Evolutionary conservation across 2,329 filamentous ascomycete genomes (phyloP), one percentile per base, ranked within the genome.

Genomic region (Stagonosporopsis cucurbitacearum): DNA sequence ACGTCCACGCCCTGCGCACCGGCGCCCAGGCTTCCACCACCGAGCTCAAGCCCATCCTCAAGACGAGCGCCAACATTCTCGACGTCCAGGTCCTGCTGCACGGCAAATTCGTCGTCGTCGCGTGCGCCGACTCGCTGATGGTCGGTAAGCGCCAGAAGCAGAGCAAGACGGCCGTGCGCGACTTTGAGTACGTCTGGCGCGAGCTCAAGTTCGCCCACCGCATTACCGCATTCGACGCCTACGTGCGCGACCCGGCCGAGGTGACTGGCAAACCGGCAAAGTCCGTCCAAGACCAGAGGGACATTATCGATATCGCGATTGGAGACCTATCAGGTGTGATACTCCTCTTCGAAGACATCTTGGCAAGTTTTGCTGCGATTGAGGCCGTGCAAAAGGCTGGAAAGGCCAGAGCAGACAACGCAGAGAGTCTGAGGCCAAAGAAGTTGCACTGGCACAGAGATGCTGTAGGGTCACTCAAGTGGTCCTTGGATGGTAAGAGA

Each of bases 401-500:
- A 7, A 61, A 67, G 36, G 55, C 54, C n/a, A 64, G 58, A 30
- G 53, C 57, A 23, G 62, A 66, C 39, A 63, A 54, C n/a, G 52
- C 79, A 64, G 75, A 77, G 69, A 50, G 70, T 66, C 58, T 81
- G 13, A 71, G 84, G 36, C 81, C 84, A 19, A 86, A 88, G 53
- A 89, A 88, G 60, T 81, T 93, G 49, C 95, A 98, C 74, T 99
- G 95, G 95, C 95, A 99, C 75, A 85, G 92, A 66, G 87, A 88
- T 65, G 86, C 88, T 44, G 92, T 97, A 8, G 88, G 90, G 66
- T 84, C 91, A 9, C 82, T 96, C 54, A 96, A 95, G 75, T 98
- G 93, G 90, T 97, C 95, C 13, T 82, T 82, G 64, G 95, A 99
- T 81, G 93, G 94, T 91, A 83, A 71, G 81, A 63, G 58, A 59